Base-by-base conservation (phyloP, 306 rosid species). In the Vigna nakashimae region DNA sequence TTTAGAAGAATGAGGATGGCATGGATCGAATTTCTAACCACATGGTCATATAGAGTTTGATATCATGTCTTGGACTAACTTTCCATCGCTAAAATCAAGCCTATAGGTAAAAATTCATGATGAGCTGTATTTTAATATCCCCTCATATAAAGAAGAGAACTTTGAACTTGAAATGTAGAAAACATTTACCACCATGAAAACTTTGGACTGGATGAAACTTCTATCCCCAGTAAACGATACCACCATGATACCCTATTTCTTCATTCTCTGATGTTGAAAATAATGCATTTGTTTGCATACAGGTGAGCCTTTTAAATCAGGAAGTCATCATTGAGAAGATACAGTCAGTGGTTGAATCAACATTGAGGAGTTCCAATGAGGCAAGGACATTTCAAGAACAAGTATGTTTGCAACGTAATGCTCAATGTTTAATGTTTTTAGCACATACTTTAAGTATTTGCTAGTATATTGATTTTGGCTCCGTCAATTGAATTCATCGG, bases 301-400 rank as follows among this genome's bases (percentile, higher is more conserved):
- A 94, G 98, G 98, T 94, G 73, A 92, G 97, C 81, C 86, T 94
- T 82, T 79, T 94, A 81, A 92, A 89, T 72, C 98, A 94, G 84
- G 98, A 94, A 88, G 82, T 87, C 75, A 86, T 94, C 77, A 85
- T 94, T 83, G 97, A 92, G 87, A 90, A 86, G 91, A 90, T 94
- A 87, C 95, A 94, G 82, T 87, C 90, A 0, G 86, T 88, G 73
- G 86, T 94, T 65, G 98, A 94, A 80, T 89, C 89, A 72, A 92
- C 87, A 86, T 78, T 94, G 89, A 94, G 97, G 78, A 88, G 77
- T 84, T 94, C 98, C 64, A 89, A 92, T 67, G 93, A 88, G 62
- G 77, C 82, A 5, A 81, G 94, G 30, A 87, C 91, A 79, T 92
- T 88, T 86, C 90, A 88, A 67, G 98, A 87, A 84, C 97, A 94